Evolutionary conservation across 352 stramenopile species (phyloP).

Genomic region (Thraustochytrium striatum): DNA sequence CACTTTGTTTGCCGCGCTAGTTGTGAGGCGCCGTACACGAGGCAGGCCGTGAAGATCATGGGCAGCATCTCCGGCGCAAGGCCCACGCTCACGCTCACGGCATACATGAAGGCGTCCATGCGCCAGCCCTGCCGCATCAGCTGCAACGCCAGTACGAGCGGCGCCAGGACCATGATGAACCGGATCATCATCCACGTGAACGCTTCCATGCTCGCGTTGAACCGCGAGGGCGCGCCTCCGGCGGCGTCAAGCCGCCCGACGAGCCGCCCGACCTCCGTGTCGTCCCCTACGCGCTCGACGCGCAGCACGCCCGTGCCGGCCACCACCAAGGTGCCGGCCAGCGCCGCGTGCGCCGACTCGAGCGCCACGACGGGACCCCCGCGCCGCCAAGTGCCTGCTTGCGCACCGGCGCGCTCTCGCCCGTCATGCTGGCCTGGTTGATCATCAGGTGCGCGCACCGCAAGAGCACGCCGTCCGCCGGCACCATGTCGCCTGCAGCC

Average conservation of each 20-base stretch:
- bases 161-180: slow-evolving; percentile 36
- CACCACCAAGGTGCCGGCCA: slow-evolving; percentile 5
- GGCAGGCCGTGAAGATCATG: slow-evolving; percentile 39
- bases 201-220: slow-evolving; percentile 23
- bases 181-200: slow-evolving; percentile 40
- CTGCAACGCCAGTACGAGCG: neutral
- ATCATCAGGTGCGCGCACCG: slow-evolving; percentile 65
- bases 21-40: slow-evolving; percentile 17
- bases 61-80: slow-evolving; percentile 34
- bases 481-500: slow-evolving; percentile 76
- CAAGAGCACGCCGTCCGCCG: slow-evolving; percentile 67
- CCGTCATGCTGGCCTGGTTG: slow-evolving; percentile 84
- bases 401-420: slow-evolving; percentile 86
- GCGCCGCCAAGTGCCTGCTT: slow-evolving; percentile 52
- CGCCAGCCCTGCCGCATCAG: neutral
- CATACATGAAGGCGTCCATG: slow-evolving; percentile 13
- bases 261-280: slow-evolving; percentile 5
- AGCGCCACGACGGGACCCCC: neutral
- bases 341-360: neutral
- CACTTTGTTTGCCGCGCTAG: slow-evolving; percentile 73
- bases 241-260: neutral
- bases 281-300: slow-evolving; percentile 19
- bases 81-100: neutral
- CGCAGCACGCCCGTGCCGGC: slow-evolving; percentile 1
- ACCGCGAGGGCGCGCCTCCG: neutral